Evolutionary conservation across 208 protist genomes (phyloP).

Genomic region (Entamoeba invadens): DNA sequence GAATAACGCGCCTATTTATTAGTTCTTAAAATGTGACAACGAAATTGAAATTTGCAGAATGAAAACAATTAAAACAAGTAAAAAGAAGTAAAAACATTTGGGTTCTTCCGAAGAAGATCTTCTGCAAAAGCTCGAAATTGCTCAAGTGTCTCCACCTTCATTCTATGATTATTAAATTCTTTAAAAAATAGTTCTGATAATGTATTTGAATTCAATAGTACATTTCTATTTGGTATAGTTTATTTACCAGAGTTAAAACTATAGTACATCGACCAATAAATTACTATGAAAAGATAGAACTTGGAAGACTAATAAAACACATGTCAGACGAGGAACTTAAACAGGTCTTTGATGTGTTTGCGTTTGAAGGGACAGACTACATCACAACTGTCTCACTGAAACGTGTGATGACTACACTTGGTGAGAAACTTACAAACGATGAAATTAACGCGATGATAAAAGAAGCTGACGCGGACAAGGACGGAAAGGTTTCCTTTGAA

Average conservation of each 20-base stretch:
- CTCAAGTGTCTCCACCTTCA: not conserved
- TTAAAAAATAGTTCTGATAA: too few species aligned
- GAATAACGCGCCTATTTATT: not conserved
- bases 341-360: constrained; percentile 70
- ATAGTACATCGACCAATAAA: not conserved
- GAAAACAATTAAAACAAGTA: not conserved
- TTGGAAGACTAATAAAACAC: constrained; percentile 36
- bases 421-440: constrained; percentile 63
- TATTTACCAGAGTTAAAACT: too few species aligned
- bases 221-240: too few species aligned
- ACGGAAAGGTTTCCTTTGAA: constrained; percentile 60
- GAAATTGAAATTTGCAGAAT: too few species aligned
- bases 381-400: constrained; percentile 65
- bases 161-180: not conserved
- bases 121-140: not conserved
- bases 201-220: too few species aligned
- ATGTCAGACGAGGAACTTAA: constrained; percentile 68
- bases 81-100: not conserved
- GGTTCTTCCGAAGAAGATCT: not conserved
- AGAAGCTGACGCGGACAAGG: constrained; percentile 58
- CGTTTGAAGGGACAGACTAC: constrained; percentile 70
- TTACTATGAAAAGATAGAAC: not conserved
- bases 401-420: constrained; percentile 68
- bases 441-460: constrained; percentile 61
- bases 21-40: too few species aligned